Conservation (phyloP, 192 early-diverging fungal genomes). For the Podila verticillata region DNA sequence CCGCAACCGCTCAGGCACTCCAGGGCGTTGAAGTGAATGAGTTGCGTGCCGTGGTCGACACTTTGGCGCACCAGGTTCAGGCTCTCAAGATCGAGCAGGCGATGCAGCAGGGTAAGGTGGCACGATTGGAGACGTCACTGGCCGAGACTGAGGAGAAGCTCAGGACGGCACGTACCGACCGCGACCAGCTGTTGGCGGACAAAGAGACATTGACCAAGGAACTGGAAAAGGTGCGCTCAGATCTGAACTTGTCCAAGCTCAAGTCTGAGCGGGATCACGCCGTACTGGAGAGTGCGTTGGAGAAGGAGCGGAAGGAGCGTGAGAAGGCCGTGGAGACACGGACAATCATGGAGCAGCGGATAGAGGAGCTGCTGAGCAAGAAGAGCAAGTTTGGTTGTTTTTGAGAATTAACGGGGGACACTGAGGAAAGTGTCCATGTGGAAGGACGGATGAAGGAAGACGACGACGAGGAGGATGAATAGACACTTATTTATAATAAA, state of each 20-base stretch:
- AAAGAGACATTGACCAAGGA: conserved; percentile 45
- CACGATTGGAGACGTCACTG: conserved; percentile 54
- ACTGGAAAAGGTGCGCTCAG: conserved; percentile 47
- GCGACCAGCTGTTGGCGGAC: conserved; percentile 44
- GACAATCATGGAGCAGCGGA: conserved; percentile 56
- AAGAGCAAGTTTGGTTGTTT: conserved; percentile 70
- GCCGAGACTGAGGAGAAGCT: conserved; percentile 55
- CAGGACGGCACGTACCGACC: conserved; percentile 48
- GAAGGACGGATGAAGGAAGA: no score
- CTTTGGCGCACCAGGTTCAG: conserved; percentile 46
- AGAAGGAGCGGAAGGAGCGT: conserved; percentile 55
- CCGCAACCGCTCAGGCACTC: conserved; percentile 41
- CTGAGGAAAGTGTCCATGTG: no score
- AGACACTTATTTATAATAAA: no score
- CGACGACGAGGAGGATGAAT: no score
- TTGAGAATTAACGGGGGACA: conserved; percentile 26
- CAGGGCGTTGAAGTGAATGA: conserved; percentile 47
- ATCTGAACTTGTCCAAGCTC: conserved; percentile 45
- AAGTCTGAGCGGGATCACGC: conserved; percentile 52
- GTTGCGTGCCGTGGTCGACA: conserved; percentile 38
- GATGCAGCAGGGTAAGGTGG: conserved; percentile 43
- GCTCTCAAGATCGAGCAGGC: conserved; percentile 48
- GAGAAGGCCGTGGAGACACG: conserved; percentile 62
- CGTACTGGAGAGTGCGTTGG: conserved; percentile 46
- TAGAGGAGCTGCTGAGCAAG: conserved; percentile 64